Percentiles rank a stretch among this genome's conserved stretches.
These are phyloP conservation scores for Fusarium brachygibbosum DNA, from an alignment of 2,329 filamentous ascomycete genomes.

Conservation along the genomic window DNA sequence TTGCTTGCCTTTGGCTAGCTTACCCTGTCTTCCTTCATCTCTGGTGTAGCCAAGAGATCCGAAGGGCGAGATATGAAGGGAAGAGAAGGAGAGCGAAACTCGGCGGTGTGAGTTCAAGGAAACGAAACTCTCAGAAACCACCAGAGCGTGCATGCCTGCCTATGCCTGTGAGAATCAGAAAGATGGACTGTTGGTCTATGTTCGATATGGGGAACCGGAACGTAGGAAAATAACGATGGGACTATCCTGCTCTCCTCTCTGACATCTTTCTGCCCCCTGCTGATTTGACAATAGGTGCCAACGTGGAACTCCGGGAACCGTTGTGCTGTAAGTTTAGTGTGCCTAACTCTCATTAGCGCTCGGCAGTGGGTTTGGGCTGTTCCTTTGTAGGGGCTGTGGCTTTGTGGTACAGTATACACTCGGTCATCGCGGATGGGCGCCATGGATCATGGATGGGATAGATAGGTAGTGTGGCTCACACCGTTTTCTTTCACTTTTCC, in stretches of 20 bases:
- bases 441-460: constrained; percentile 33
- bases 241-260: constrained; percentile 16
- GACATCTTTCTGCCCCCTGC: constrained; percentile 22
- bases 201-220: constrained; percentile 18
- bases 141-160: not conserved
- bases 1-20: constrained; percentile 32
- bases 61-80: constrained; percentile 25
- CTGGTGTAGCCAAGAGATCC: constrained; percentile 18
- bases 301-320: constrained; percentile 31
- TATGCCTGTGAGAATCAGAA: constrained; percentile 8
- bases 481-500: constrained; percentile 44
- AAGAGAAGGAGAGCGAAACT: constrained; percentile 5
- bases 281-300: constrained; percentile 22
- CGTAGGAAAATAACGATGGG: constrained; percentile 32
- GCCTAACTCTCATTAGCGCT: constrained; percentile 31
- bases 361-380: constrained; percentile 35
- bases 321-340: constrained; percentile 34
- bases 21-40: constrained; percentile 28
- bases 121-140: constrained; percentile 15
- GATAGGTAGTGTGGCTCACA: constrained; percentile 36
- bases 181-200: not conserved
- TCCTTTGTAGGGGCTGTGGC: constrained; percentile 41
- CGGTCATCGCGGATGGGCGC: constrained; percentile 34
- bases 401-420: constrained; percentile 21
- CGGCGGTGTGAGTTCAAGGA: constrained; percentile 26